Evolutionary conservation across 2,329 filamentous ascomycete genomes (phyloP), one percentile per base, ranked within the genome.

Genomic region (Talaromyces sp.): DNA sequence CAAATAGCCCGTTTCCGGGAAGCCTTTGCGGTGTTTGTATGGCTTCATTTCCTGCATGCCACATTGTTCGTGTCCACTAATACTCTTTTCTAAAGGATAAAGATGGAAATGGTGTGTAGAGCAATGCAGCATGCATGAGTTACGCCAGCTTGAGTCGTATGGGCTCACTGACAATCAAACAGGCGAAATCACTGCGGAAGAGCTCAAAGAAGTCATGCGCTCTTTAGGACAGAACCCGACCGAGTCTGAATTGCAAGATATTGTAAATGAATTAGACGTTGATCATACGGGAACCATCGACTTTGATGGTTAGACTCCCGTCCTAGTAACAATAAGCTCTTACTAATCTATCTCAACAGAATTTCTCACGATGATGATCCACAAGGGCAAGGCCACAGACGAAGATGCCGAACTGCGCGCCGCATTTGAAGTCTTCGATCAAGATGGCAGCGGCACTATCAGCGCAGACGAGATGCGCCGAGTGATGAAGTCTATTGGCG

Each of bases 1-100:
- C 95, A 99, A 88, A 95, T 99, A 81, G 98, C 95, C 80, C 95
- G 99, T 85, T 99, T 98, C 87, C 98, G 98, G 91, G 95, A 99
- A 86, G 95, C 95, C 64, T 99, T 99, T 85, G 99, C 95, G 80
- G 92, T 99, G 72, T 99, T 99, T 83, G 95, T 99, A 90, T 89
- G 95, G 89, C 64, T 68, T 19, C 29, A 59, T 62, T 40, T 49
- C 38, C 47, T 51, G 22, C 38, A 59, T 45, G 15, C 61, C 19
- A 22, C 29, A 15, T 7, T n/a, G 13, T 22, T 7, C 36, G 19
- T n/a, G 1, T 19, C 36, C 53, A 36, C 53, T 56, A 36, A 45
- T 43, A 13, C 7, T 45, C 40, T 56, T 36, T 43, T 34, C 19
- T 70, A 77, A 74, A 93, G 91, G 91, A 94, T 84, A 94, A 94